Percentiles rank a stretch among this genome's conserved stretches.
phyloP scores from a whole-genome alignment of 108 stramenopile species.

The Ochromonas danica region DNA sequence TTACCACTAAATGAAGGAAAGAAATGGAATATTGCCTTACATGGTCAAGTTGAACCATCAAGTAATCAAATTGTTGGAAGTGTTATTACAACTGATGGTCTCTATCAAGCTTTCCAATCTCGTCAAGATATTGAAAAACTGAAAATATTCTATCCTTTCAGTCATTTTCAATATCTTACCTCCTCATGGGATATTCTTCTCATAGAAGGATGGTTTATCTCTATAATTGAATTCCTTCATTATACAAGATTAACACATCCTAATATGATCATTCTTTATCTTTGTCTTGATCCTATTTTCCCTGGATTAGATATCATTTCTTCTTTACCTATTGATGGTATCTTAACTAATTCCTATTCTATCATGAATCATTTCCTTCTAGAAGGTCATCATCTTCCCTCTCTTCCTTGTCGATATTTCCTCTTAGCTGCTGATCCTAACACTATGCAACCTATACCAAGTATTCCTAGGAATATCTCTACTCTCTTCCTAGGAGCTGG shows the following conservation, averaged over 20 bases:
- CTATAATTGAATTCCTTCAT: constrained; percentile 49
- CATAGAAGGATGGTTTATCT: constrained; percentile 55
- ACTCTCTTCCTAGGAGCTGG: constrained; percentile 52
- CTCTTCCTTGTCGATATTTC: constrained; percentile 39
- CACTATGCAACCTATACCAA: constrained; percentile 38
- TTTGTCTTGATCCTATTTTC: constrained; percentile 50
- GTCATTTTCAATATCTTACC: constrained; percentile 38
- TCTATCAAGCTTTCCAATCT: neutral
- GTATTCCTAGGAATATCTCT: neutral
- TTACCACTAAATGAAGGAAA: too few species aligned
- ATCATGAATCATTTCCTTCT: constrained; percentile 22
- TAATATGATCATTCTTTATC: constrained; percentile 40
- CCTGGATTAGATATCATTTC: constrained; percentile 41
- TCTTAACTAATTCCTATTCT: constrained; percentile 49
- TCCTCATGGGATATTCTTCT: constrained; percentile 49
- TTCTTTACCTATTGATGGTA: constrained; percentile 53
- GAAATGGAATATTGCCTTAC: constrained; percentile 52
- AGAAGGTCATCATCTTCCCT: constrained; percentile 26
- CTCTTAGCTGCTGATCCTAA: constrained; percentile 47
- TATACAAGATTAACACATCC: constrained; percentile 34
- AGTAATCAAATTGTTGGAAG: constrained; percentile 44
- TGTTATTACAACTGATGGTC: constrained; percentile 51
- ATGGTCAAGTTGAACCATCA: constrained; percentile 44
- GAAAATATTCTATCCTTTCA: constrained; percentile 46
- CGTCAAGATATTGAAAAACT: constrained; percentile 32